Evolutionary conservation across 768 basidiomycete genomes (phyloP).

Genomic region (Russula earlei): DNA sequence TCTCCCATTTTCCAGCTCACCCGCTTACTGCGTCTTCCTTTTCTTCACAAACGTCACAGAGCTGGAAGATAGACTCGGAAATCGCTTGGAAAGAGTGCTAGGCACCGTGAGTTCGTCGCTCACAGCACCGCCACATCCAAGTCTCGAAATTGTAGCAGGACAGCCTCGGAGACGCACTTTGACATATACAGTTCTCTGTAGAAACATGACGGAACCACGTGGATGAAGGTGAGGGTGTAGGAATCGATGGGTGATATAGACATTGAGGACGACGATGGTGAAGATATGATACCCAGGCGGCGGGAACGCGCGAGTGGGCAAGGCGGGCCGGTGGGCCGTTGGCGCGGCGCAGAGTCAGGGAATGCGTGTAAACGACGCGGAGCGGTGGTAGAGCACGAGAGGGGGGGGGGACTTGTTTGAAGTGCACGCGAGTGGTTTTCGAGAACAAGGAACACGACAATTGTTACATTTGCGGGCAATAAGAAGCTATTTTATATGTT

Average conservation of each 20-base stretch:
- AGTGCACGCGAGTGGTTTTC: too few relatives aligned
- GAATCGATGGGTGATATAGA: constrained; percentile 22
- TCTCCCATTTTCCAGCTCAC: not conserved
- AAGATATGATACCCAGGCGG: too few relatives aligned
- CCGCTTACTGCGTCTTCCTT: not conserved
- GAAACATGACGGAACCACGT: constrained; percentile 10
- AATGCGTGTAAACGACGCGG: too few relatives aligned
- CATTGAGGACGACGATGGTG: constrained; percentile 20
- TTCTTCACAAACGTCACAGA: constrained; percentile 94
- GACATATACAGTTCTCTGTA: constrained; percentile 8
- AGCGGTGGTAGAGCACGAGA: too few relatives aligned
- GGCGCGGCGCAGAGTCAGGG: too few relatives aligned
- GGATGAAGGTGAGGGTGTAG: constrained; percentile 18
- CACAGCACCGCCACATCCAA: constrained; percentile 6
- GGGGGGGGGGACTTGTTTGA: too few relatives aligned
- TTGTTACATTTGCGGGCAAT: too few relatives aligned
- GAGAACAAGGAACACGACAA: too few relatives aligned
- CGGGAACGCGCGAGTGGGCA: too few relatives aligned
- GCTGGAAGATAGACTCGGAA: constrained; percentile 70
- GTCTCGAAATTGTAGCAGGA: constrained; percentile 7
- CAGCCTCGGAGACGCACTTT: not conserved
- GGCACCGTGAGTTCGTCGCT: constrained; percentile 42
- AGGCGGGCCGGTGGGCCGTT: too few relatives aligned
- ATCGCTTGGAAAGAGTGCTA: constrained; percentile 60
- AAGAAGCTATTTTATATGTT: too few relatives aligned